Conservation (phyloP, 1,284 basidiomycete species). For the Hemileia vastatrix region DNA sequence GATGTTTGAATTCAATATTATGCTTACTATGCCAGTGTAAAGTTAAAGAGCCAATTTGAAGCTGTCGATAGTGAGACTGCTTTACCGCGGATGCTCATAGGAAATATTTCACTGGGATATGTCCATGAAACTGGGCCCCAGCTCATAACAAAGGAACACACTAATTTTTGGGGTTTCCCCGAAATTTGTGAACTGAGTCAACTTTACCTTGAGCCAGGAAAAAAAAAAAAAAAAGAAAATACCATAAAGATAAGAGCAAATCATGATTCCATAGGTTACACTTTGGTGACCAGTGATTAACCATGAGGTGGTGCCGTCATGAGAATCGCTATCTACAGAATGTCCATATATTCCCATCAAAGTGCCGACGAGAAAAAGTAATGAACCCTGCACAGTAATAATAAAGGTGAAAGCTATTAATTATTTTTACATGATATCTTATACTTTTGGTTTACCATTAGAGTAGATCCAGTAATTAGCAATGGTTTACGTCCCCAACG, state of each 20-base stretch:
- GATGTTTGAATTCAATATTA: too few relatives aligned
- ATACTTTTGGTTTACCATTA: background rate
- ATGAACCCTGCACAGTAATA: too few relatives aligned
- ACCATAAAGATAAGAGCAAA: constrained; percentile 66
- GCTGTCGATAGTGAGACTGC: constrained; percentile 59
- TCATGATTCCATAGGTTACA: constrained; percentile 60
- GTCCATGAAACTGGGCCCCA: constrained; percentile 64
- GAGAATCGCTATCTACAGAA: background rate
- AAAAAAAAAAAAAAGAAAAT: constrained; percentile 49
- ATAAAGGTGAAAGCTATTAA: constrained; percentile 65
- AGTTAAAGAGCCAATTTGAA: constrained; percentile 53
- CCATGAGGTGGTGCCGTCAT: constrained; percentile 48
- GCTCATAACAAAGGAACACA: constrained; percentile 29
- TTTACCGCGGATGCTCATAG: constrained; percentile 61
- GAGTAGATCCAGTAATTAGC: constrained; percentile 53
- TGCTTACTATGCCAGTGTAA: too few relatives aligned
- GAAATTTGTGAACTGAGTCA: too few relatives aligned
- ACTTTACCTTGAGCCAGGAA: too few relatives aligned
- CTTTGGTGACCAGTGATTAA: constrained; percentile 53
- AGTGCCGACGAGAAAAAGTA: constrained; percentile 64
- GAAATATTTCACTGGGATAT: constrained; percentile 58
- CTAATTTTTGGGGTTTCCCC: constrained; percentile 47
- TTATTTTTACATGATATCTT: background rate
- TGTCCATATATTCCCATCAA: constrained; percentile 59
- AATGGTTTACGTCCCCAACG: constrained; percentile 69